These are phyloP conservation scores for Berberis vulgaris DNA, from an alignment of 164 flowering plant species.

Conservation along the genomic window DNA sequence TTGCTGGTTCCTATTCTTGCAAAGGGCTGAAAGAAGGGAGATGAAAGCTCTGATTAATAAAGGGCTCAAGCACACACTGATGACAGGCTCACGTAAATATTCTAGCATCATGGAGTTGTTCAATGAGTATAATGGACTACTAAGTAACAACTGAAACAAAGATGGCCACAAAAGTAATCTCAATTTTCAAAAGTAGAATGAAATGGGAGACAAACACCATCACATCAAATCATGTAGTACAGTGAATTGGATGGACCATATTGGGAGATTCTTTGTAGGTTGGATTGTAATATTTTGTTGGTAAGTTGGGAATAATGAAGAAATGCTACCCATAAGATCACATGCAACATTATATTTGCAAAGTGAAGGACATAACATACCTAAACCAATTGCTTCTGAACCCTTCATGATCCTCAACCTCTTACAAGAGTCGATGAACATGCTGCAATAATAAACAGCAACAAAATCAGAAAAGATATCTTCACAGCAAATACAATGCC, in stretches of 20 bases:
- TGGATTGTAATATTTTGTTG: background rate
- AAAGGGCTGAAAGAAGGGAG: slow-evolving; percentile 44
- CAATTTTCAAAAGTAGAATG: background rate
- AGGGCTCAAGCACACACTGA: background rate
- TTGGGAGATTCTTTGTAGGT: slow-evolving; percentile 1
- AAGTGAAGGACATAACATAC: slow-evolving; percentile 18
- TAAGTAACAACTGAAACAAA: background rate
- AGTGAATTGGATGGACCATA: slow-evolving; percentile 1
- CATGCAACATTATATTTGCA: slow-evolving; percentile 1
- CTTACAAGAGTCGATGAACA: slow-evolving; percentile 9
- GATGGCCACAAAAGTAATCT: background rate
- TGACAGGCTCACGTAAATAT: background rate
- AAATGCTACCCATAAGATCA: slow-evolving; percentile 3
- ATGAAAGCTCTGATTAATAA: background rate
- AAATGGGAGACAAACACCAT: slow-evolving; percentile 6
- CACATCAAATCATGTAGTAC: slow-evolving; percentile 9
- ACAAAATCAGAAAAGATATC: slow-evolving; percentile 5
- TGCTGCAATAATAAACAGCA: slow-evolving; percentile 7
- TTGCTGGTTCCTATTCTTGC: slow-evolving; percentile 42
- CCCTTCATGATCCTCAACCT: slow-evolving; percentile 12
- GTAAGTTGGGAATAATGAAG: background rate
- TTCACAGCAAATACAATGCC: slow-evolving; percentile 8
- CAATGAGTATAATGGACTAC: too few relatives aligned
- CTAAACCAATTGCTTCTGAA: slow-evolving; percentile 39
- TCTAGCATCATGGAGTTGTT: background rate